These are phyloP conservation scores for Barnettozyma pratensis DNA, from an alignment of 805 yeast species.

Conservation along the genomic window DNA sequence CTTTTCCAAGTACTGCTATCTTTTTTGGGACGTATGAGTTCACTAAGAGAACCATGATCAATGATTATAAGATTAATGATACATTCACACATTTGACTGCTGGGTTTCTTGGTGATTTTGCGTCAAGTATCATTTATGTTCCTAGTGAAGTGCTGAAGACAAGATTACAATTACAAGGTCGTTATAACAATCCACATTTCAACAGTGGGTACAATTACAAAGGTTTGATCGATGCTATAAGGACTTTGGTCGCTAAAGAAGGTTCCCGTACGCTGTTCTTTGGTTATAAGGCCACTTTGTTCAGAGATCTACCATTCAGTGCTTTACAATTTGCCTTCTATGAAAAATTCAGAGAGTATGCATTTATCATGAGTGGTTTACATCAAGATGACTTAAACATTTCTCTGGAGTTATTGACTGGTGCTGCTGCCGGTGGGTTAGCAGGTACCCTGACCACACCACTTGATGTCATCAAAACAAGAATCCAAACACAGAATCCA, in stretches of 20 bases:
- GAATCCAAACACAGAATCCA: slow-evolving; percentile 84
- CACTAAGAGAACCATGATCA: slow-evolving; percentile 65
- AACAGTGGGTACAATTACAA: slow-evolving; percentile 82
- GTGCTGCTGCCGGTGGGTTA: slow-evolving; percentile 93
- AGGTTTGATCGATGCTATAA: slow-evolving; percentile 67
- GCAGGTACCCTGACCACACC: slow-evolving; percentile 91
- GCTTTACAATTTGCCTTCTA: slow-evolving; percentile 95
- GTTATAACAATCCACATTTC: slow-evolving; percentile 72
- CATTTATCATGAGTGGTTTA: slow-evolving; percentile 35
- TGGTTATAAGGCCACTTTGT: slow-evolving; percentile 92
- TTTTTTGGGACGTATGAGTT: slow-evolving; percentile 89
- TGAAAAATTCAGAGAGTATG: slow-evolving; percentile 69
- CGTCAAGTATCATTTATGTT: slow-evolving; percentile 82
- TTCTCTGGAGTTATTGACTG: slow-evolving; percentile 68
- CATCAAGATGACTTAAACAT: slow-evolving; percentile 45
- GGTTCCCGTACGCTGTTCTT: slow-evolving; percentile 73
- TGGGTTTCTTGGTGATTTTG: slow-evolving; percentile 92
- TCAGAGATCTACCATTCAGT: slow-evolving; percentile 91
- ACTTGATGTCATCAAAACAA: slow-evolving; percentile 83
- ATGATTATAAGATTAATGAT: slow-evolving; percentile 62
- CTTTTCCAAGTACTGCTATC: slow-evolving; percentile 90
- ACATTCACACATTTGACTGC: slow-evolving; percentile 76
- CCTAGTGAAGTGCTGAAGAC: slow-evolving; percentile 95
- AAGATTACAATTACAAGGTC: slow-evolving; percentile 88
- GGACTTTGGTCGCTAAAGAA: slow-evolving; percentile 59